Conservation (phyloP, 352 stramenopile species). For the Pelagophyceae sp. region DNA sequence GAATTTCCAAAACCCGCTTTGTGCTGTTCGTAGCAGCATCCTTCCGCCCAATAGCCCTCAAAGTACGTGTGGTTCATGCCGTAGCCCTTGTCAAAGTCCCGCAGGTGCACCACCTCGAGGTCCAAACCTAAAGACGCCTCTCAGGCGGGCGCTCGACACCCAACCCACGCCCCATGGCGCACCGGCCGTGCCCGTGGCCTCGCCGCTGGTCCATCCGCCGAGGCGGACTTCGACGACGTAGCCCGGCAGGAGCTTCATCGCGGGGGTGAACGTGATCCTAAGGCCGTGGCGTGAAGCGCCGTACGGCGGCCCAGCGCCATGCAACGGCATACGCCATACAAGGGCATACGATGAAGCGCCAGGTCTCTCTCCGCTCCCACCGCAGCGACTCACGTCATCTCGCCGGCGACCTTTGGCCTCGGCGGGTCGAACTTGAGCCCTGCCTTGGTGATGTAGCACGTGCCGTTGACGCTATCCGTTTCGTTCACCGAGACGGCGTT, state of each 20-base stretch:
- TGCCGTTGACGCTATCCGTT: neutral
- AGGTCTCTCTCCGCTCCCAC: too few relatives aligned
- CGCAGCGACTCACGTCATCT: too few relatives aligned
- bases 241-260: neutral
- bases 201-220: neutral
- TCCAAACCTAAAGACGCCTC: too few relatives aligned
- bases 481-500: neutral
- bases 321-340: too few relatives aligned
- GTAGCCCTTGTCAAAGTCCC: neutral
- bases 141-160: too few relatives aligned
- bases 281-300: neutral
- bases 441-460: conserved; percentile 12
- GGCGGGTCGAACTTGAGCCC: neutral
- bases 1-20: conserved; percentile 8
- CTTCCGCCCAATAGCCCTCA: neutral
- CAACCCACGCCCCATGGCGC: too few relatives aligned
- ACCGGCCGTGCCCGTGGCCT: neutral
- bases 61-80: neutral
- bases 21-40: conserved; percentile 14
- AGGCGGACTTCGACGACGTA: neutral
- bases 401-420: neutral
- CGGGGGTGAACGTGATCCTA: neutral
- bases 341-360: too few relatives aligned
- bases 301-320: too few relatives aligned
- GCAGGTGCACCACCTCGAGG: neutral